Evolutionary conservation across 2,329 filamentous ascomycete species (phyloP).

Genomic region (Alternaria gansuensis): DNA sequence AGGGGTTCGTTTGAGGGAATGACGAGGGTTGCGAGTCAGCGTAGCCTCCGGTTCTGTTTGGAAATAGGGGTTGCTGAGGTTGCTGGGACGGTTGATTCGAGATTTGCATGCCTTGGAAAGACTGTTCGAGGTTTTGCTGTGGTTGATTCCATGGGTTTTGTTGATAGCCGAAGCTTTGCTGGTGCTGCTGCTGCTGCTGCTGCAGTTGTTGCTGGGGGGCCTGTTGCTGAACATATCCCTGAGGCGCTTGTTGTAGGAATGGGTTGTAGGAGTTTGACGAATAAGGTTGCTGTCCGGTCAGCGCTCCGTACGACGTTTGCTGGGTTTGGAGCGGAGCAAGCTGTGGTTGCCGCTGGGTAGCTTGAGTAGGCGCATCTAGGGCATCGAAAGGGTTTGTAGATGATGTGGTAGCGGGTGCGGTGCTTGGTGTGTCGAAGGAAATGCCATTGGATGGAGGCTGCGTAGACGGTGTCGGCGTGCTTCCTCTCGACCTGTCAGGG

Average conservation of each 20-base stretch:
- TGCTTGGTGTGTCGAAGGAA: constrained; percentile 53
- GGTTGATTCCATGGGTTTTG: constrained; percentile 38
- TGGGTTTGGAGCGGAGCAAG: constrained; percentile 44
- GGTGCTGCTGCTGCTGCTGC: constrained; percentile 17
- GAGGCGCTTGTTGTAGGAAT: constrained; percentile 63
- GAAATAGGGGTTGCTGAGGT: constrained; percentile 66
- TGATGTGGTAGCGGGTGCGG: constrained; percentile 33
- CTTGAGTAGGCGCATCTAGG: constrained; percentile 46
- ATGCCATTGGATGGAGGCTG: constrained; percentile 61
- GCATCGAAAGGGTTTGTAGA: constrained; percentile 58
- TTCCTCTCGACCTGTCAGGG: constrained; percentile 55
- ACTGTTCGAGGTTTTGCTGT: constrained; percentile 65
- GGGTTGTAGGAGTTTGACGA: constrained; percentile 69
- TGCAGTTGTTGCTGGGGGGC: constrained; percentile 16
- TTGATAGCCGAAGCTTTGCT: constrained; percentile 26
- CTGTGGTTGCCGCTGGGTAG: constrained; percentile 43
- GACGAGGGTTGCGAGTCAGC: constrained; percentile 52
- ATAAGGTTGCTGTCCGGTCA: constrained; percentile 38
- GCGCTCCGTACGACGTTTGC: constrained; percentile 36
- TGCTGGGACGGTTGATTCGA: constrained; percentile 44
- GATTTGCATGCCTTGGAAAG: constrained; percentile 79
- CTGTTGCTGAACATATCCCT: constrained; percentile 41
- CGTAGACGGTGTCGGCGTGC: constrained; percentile 57
- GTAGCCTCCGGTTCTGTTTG: constrained; percentile 75
- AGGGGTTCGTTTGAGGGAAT: constrained; percentile 53